Conservation (phyloP, 371 early-diverging fungal species). For the Blakeslea trispora region DNA sequence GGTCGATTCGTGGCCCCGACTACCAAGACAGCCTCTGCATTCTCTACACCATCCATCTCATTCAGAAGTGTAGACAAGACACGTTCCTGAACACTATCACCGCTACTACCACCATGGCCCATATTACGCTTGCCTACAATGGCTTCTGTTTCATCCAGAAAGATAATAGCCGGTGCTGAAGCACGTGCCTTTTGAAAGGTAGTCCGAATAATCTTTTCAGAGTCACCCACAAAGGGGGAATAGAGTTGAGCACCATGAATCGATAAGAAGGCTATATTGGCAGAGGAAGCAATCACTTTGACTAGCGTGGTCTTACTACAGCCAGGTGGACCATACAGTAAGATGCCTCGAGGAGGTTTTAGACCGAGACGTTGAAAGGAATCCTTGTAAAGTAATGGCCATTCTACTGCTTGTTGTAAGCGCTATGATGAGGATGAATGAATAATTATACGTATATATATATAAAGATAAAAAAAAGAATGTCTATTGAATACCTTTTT, state of each 20-base stretch:
- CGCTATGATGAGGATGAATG: no score
- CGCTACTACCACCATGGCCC: slow-evolving; percentile 63
- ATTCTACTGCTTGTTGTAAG: slow-evolving; percentile 93
- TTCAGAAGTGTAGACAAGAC: slow-evolving; percentile 89
- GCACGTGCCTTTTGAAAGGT: slow-evolving; percentile 87
- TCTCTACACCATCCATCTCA: slow-evolving; percentile 96
- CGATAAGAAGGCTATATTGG: slow-evolving; percentile 81
- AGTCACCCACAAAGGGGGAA: slow-evolving; percentile 93
- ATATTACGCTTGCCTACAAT: slow-evolving; percentile 91
- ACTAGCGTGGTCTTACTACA: slow-evolving; percentile 98
- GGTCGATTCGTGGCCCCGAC: slow-evolving; percentile 98
- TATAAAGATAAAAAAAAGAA: neutral
- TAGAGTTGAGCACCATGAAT: slow-evolving; percentile 91
- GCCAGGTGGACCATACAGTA: slow-evolving; percentile 98
- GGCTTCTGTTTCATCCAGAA: slow-evolving; percentile 98
- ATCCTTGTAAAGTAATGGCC: slow-evolving; percentile 84
- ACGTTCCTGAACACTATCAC: slow-evolving; percentile 87
- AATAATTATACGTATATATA: no score
- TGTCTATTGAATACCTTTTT: slow-evolving; percentile 61
- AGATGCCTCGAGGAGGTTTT: slow-evolving; percentile 83
- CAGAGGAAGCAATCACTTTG: slow-evolving; percentile 81
- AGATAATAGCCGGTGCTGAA: slow-evolving; percentile 91
- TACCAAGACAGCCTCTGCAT: slow-evolving; percentile 73
- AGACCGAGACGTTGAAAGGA: slow-evolving; percentile 82
- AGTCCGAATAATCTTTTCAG: slow-evolving; percentile 82